A percentile compares a stretch with the other conserved stretches of the same genome.
Conservation (phyloP, 768 basidiomycete genomes). For the Suillus sp. region DNA sequence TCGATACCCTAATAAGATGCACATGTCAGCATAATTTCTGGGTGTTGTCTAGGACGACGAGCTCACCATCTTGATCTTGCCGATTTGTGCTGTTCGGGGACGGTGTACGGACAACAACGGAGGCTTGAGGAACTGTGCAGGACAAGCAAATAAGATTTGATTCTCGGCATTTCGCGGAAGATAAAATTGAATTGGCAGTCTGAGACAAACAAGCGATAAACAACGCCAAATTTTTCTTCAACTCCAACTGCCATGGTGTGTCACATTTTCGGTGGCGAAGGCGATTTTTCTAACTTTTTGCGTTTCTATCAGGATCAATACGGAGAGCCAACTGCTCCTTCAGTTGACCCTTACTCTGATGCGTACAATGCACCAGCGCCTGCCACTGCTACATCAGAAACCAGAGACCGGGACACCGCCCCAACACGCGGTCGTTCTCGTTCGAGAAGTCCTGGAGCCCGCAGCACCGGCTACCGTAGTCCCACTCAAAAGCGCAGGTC, state of each 20-base stretch:
- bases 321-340: slow-evolving; percentile 57
- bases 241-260: slow-evolving; percentile 75
- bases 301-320: slow-evolving; percentile 49
- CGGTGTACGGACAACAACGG: slow-evolving; percentile 39
- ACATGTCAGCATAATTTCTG: slow-evolving; percentile 21
- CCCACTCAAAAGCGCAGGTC: slow-evolving; percentile 61
- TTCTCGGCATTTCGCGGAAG: slow-evolving; percentile 20
- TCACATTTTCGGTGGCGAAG: slow-evolving; percentile 25
- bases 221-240: slow-evolving; percentile 43
- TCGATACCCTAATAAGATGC: slow-evolving; percentile 79
- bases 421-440: slow-evolving; percentile 70
- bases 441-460: slow-evolving; percentile 63
- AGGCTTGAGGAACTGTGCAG: slow-evolving; percentile 75
- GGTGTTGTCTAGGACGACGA: slow-evolving; percentile 41
- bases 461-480: slow-evolving; percentile 53
- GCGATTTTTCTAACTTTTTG: slow-evolving; percentile 12
- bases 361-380: slow-evolving; percentile 71
- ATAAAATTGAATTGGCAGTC: slow-evolving; percentile 29
- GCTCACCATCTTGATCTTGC: slow-evolving; percentile 84
- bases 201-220: slow-evolving; percentile 39
- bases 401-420: slow-evolving; percentile 57
- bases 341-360: slow-evolving; percentile 82
- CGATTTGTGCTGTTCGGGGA: slow-evolving; percentile 52
- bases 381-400: slow-evolving; percentile 40
- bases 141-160: slow-evolving; percentile 40